Evolutionary conservation across 2,329 filamentous ascomycete genomes (phyloP), one percentile per base, ranked within the genome.

Genomic region (Cytospora leucostoma): DNA sequence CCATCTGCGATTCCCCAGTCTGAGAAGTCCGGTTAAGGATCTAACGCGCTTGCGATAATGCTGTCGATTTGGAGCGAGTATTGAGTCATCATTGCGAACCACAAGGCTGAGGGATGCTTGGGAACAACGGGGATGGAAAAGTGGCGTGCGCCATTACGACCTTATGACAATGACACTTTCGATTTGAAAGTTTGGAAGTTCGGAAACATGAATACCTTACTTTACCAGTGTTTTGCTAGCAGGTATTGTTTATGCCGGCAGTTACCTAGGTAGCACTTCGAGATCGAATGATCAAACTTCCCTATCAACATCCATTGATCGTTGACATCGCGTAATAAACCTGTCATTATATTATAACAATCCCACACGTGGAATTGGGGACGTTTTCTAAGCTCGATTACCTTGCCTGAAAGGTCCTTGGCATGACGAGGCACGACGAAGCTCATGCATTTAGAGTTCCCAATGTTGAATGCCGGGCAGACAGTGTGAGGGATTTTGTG

Each of bases 1-100:
- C 65, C 65, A 8, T 35, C 65, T 35, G 50, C 65, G 27, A 62
- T 66, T 8, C 57, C 68, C 66, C 58, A 59, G 62, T 52, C 62
- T 17, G 61, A 66, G 64, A 66, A 66, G 59, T 56, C 64, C 27
- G 54, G 55, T 47, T 65, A 51, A 47, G 38, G 37, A 8, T 32
- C 27, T n/a, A 35, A 37, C 55, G 33, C n/a, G 33, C 52, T 61
- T 61, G 54, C 38, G 13, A 61, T n/a, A 27, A 54, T 56, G 37
- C 33, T 40, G 12, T 55, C 37, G 11, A 44, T 53, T 27, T 27
- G 27, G 33, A 55, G 8, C 52, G 21, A 49, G 32, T n/a, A 52
- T 21, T 61, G 59, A 61, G 59, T 21, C 55, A 27, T 21, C 51
- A 55, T 27, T 44, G 59, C 21, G 38, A 19, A 13, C 15, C 50